Evolutionary conservation across 768 basidiomycete species (phyloP), one percentile per base, ranked within the genome.

Genomic region (Leccinum aurantiacum): DNA sequence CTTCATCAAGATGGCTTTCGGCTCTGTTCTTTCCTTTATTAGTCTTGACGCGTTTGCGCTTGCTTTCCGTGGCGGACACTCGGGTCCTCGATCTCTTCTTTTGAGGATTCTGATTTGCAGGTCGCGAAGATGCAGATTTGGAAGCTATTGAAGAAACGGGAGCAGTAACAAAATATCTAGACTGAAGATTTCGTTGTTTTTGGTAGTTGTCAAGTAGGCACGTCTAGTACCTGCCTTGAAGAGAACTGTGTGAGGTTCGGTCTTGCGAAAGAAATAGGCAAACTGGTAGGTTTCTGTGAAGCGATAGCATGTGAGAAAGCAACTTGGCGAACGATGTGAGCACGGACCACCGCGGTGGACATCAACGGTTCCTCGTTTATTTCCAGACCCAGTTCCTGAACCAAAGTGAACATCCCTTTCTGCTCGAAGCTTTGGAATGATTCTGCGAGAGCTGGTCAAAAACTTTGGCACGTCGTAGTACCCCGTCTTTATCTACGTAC

Each of bases 221-320:
- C 0, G 6, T 24, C 38, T 62, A 29, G 27, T 29, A 63, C 75
- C n/a, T 53, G 90, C 94, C 81, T 96, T 96, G 65, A 91, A 77
- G 8, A 94, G 77, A 2, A 95, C 80, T 0, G 90, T 86, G 72
- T 95, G 91, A 10, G 89, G 82, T 54, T 93, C 92, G 3, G 85
- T 87, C 73, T 87, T 87, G 24, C 92, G 84, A 64, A 95, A 79
- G 75, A 95, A 96, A 71, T 93, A 96, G 52, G 90, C 93, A 71
- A 93, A 94, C 64, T 96, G 94, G 68, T 95, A 96, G 0, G 82
- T 83, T 60, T 90, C 94, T 95, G 70, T 19, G 52, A 29, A 41
- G 55, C 48, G 53, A 46, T 35, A 53, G 25, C 37, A 56, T 58
- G 58, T 4, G 48, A 58, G 38, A 53, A 54, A 54, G 58, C 54